Evolutionary conservation across 2,329 filamentous ascomycete species (phyloP), one percentile per base, ranked within the genome.

Genomic region (Fusarium sp.): DNA sequence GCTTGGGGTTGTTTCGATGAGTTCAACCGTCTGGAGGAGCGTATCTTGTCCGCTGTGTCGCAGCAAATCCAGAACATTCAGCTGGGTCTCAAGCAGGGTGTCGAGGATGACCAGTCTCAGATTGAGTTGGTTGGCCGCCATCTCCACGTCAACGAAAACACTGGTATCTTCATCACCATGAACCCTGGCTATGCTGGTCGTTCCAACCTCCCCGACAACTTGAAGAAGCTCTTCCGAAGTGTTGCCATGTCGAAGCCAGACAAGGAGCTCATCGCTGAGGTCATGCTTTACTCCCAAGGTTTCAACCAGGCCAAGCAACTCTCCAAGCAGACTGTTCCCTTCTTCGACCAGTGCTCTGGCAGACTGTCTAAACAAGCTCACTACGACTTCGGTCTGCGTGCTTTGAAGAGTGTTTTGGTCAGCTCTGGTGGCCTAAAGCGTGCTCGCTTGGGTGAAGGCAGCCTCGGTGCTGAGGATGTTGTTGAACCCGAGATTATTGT

Each of bases 1-100:
- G 97, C 97, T 6, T 99, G 97, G 97, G 97, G 97, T 79, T 99
- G 97, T 87, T 99, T 99, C 84, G 97, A 99, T 80, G 97, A 99
- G 86, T 99, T 99, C 88, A 99, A 99, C 84, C 94, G 97, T 89
- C 88, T 99, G 22, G 97, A 99, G 80, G 97, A 99, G 85, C 92
- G 97, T 74, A 99, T 99, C 70, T 85, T 99, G 70, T 99, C 97
- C 52, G 97, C 97, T 20, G 97, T 99, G 17, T 99, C 97, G 22
- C 97, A 99, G 83, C 97, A 99, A 82, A 97, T 99, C 63, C 97
- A 99, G 81, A 99, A 99, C 81, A 99, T 99, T 72, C 97, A 99
- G 83, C 91, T 98, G 73, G 97, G 97, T 66, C 87, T 99, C 64
- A 95, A 95, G 82, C 95, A 96, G 81, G 92, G 93, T 37, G 92